Conservation (phyloP, 2,329 filamentous ascomycete species). For the Venturia effusa region DNA sequence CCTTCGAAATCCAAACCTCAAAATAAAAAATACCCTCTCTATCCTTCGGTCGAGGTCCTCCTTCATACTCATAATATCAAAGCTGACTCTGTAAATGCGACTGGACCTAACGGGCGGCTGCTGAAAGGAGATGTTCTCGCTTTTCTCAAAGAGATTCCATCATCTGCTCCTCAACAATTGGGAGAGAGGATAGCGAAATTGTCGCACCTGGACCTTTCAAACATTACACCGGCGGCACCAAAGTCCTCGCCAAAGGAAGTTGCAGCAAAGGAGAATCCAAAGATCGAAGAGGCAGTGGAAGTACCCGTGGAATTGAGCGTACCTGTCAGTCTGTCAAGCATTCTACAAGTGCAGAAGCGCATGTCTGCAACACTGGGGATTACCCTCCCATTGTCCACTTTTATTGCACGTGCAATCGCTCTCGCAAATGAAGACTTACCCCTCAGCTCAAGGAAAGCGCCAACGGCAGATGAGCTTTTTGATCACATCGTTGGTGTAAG, state of each 20-base stretch:
- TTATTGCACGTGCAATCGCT: slow-evolving; percentile 74
- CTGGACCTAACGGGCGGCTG: slow-evolving; percentile 76
- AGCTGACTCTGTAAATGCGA: slow-evolving; percentile 71
- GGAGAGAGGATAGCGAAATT: slow-evolving; percentile 64
- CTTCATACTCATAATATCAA: slow-evolving; percentile 70
- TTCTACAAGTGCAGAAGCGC: slow-evolving; percentile 70
- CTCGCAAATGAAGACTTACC: slow-evolving; percentile 83
- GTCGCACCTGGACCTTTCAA: slow-evolving; percentile 80
- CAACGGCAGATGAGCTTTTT: slow-evolving; percentile 74
- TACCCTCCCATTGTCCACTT: slow-evolving; percentile 72
- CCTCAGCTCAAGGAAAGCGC: slow-evolving; percentile 49
- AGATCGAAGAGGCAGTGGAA: slow-evolving; percentile 27
- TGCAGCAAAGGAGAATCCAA: slow-evolving; percentile 29
- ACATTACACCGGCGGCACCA: slow-evolving; percentile 67
- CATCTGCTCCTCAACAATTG: slow-evolving; percentile 59
- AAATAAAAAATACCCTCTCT: slow-evolving; percentile 56
- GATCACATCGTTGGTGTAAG: slow-evolving; percentile 71
- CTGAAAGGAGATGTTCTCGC: slow-evolving; percentile 94
- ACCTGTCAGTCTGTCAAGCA: slow-evolving; percentile 66
- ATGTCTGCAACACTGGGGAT: slow-evolving; percentile 69
- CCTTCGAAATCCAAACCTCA: slow-evolving; percentile 19
- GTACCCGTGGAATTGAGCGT: slow-evolving; percentile 48
- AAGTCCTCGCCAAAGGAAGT: slow-evolving; percentile 36
- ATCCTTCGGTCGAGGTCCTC: slow-evolving; percentile 75
- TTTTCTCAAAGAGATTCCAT: slow-evolving; percentile 68